Conservation (phyloP, 2,329 filamentous ascomycete genomes). For the Ophiobolus disseminans region DNA sequence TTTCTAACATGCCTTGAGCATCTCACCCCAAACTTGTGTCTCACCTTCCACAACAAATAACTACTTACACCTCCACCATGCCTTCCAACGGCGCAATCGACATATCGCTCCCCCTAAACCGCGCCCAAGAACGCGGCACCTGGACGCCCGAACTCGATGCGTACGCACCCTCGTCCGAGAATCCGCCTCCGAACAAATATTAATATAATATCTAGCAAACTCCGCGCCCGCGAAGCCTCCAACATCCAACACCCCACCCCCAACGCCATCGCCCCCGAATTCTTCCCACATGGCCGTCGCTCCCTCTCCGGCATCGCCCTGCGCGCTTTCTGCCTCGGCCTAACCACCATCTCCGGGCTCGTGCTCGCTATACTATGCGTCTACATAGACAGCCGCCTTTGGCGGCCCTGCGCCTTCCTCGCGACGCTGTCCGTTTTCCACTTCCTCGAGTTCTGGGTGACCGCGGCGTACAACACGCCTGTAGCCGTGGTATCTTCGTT, state of each 20-base stretch:
- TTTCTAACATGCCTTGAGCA: conserved; percentile 13
- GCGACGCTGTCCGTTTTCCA: conserved; percentile 79
- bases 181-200: too few relatives aligned
- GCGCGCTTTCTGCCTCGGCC: conserved; percentile 55
- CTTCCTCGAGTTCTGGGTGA: conserved; percentile 95
- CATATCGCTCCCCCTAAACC: conserved; percentile 41
- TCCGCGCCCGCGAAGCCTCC: conserved; percentile 34
- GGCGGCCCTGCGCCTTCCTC: conserved; percentile 70
- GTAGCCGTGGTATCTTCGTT: conserved; percentile 77
- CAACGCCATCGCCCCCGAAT: conserved; percentile 35
- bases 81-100: conserved; percentile 36
- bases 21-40: background rate
- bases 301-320: conserved; percentile 57
- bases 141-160: conserved; percentile 39
- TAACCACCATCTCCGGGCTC: conserved; percentile 44
- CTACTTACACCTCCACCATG: conserved; percentile 19
- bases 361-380: conserved; percentile 36
- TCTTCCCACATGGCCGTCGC: conserved; percentile 52
- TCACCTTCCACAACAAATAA: background rate
- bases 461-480: conserved; percentile 80
- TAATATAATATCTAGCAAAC: too few relatives aligned
- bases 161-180: too few relatives aligned
- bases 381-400: conserved; percentile 54
- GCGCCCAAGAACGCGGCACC: conserved; percentile 26
- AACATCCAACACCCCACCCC: conserved; percentile 21